phyloP scores from a whole-genome alignment of 768 basidiomycete genomes.

The Lepiota venenata region DNA sequence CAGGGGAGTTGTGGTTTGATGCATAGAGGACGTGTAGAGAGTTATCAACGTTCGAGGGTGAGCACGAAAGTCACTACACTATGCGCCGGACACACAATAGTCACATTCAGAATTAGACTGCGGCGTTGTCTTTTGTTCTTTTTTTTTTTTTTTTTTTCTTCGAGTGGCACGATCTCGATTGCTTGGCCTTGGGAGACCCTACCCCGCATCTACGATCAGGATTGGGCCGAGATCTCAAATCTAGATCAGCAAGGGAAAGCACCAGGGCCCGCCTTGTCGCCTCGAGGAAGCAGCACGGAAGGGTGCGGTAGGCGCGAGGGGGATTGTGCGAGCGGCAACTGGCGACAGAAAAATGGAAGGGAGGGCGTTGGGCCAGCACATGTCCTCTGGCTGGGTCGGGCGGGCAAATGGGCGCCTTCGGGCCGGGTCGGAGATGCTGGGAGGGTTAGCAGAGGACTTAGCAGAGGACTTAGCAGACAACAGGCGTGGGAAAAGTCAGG shows the following conservation, averaged over 20 bases:
- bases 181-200: slow-evolving; percentile 2
- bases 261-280: not conserved
- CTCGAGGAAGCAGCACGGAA: slow-evolving; percentile 2
- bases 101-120: not conserved
- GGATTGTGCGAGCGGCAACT: not conserved
- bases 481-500: slow-evolving; percentile 5
- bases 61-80: not conserved
- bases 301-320: not conserved
- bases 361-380: not conserved
- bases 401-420: not conserved
- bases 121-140: not conserved
- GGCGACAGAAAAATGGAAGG: not conserved
- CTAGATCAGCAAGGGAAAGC: not conserved
- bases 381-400: not conserved
- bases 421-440: not conserved
- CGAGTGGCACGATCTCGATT: slow-evolving; percentile 1
- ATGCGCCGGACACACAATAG: not conserved
- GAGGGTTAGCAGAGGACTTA: slow-evolving; percentile 2
- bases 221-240: slow-evolving; percentile 6
- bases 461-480: slow-evolving; percentile 3
- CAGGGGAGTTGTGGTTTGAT: slow-evolving; percentile 1
- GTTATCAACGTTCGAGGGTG: slow-evolving; percentile 11
- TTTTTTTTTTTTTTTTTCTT: not conserved
- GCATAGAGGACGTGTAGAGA: not conserved
- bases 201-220: slow-evolving; percentile 13